Percentiles rank a stretch among this genome's conserved stretches.
phyloP scores from a whole-genome alignment of 1,139 yeast genomes.

The Geotrichum citri-aurantii region DNA sequence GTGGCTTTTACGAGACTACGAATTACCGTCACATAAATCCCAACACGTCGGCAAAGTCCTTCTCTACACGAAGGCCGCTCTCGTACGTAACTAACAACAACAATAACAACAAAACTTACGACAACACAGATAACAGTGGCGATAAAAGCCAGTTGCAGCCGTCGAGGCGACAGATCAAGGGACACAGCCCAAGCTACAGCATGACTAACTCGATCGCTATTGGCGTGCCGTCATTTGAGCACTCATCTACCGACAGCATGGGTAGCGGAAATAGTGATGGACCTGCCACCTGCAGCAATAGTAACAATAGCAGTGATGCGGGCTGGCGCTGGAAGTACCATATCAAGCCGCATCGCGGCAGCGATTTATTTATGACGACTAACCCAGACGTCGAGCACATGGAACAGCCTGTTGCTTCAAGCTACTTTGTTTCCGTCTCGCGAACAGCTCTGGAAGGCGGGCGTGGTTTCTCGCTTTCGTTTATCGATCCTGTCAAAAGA shows the following conservation, averaged over 20 bases:
- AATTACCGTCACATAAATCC: constrained; percentile 5
- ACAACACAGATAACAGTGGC: neutral
- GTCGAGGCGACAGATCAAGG: neutral
- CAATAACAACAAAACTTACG: neutral
- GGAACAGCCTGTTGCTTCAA: neutral
- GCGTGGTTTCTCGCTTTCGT: constrained; percentile 3
- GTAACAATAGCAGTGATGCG: neutral
- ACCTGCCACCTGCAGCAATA: neutral
- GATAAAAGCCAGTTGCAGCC: neutral
- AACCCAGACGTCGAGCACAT: constrained; percentile 4
- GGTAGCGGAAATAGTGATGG: neutral
- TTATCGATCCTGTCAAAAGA: constrained; percentile 1
- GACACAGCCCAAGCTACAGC: neutral
- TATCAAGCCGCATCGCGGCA: neutral
- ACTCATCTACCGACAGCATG: neutral
- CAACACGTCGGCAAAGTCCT: constrained; percentile 1
- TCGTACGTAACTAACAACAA: constrained; percentile 1
- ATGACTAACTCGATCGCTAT: neutral
- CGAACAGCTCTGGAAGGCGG: constrained; percentile 1
- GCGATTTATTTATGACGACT: constrained; percentile 4
- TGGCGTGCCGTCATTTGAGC: constrained; percentile 9
- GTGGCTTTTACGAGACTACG: neutral
- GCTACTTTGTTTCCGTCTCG: constrained; percentile 2
- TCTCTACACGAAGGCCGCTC: constrained; percentile 8
- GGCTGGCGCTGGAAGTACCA: constrained; percentile 2